Evolutionary conservation across 2,329 filamentous ascomycete species (phyloP), one percentile per base, ranked within the genome.

Genomic region (Didymosphaeria variabile): DNA sequence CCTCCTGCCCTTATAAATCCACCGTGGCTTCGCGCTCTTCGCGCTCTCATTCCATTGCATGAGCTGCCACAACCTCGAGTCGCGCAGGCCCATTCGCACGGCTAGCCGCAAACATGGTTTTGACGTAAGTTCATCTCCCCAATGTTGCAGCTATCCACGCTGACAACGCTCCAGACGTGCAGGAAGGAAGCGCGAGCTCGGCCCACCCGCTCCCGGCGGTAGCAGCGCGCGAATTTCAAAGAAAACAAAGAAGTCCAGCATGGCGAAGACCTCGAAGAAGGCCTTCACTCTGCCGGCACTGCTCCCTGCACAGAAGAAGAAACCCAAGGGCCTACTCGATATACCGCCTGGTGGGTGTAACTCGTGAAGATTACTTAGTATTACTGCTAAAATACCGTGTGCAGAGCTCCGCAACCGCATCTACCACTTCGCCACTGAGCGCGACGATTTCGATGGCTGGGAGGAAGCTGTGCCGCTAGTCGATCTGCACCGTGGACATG

Each of bases 321-420:
- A 44, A 8, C 38, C 38, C 50, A 53, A 40, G 26, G 50, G 50
- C 26, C 42, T 55, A 9, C 19, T 55, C n/a, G 42, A 45, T 10
- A 21, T 55, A 42, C 42, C 53, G 23, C 26, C 53, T 2, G 53
- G 53, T 55, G 6, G 15, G 42, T 36, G 13, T 2, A 13, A 19
- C 1, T 32, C n/a, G 26, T n/a, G 23, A 19, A 23, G 10, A 36
- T 8, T 45, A 9, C n/a, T 45, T 23, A 5, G 5, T 45, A 7
- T 7, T 21, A 7, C 2, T 32, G 15, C 42, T 55, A 12, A 58
- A 23, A 19, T 21, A 2, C 3, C 15, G 26, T n/a, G 38, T 38
- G 19, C 26, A 67, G 66, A 66, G 51, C 32, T 68, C 5, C 60
- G 66, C 12, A 68, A 66, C 26, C 60, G 55, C 9, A 66, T 68